Conservation (phyloP, 805 yeast species). For the Starmerella bombi region DNA sequence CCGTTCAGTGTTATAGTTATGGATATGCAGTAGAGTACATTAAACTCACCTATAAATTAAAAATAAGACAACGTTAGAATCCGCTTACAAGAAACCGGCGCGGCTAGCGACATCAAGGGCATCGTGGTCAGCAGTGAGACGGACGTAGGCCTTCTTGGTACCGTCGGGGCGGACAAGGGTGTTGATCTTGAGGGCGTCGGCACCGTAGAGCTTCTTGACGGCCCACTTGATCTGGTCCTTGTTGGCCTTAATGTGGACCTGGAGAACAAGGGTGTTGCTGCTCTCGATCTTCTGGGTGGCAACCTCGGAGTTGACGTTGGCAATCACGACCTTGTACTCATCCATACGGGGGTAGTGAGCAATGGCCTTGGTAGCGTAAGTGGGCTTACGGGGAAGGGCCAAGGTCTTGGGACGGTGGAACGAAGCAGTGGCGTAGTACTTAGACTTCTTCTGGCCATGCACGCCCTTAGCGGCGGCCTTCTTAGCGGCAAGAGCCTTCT, state of each 20-base stretch:
- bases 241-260: conserved; percentile 94
- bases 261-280: conserved; percentile 98
- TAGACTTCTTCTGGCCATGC: conserved; percentile 75
- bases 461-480: conserved; percentile 98
- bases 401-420: conserved; percentile 97
- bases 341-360: conserved; percentile 97
- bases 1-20: background rate
- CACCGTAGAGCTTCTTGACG: conserved; percentile 95
- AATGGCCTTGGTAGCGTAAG: conserved; percentile 88
- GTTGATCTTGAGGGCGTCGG: conserved; percentile 87
- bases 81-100: conserved; percentile 87
- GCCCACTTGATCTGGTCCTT: conserved; percentile 97
- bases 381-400: conserved; percentile 86
- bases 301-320: conserved; percentile 95
- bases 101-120: conserved; percentile 99
- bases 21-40: background rate
- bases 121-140: conserved; percentile 97
- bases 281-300: conserved; percentile 99
- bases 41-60: conserved; percentile 17
- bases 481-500: conserved; percentile 94
- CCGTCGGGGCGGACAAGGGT: conserved; percentile 98
- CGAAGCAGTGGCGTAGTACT: conserved; percentile 89
- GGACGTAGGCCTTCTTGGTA: conserved; percentile 98
- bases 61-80: no score
- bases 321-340: conserved; percentile 83